phyloP scores from a whole-genome alignment of 2,329 filamentous ascomycete species.

The Aureobasidium sp. region DNA sequence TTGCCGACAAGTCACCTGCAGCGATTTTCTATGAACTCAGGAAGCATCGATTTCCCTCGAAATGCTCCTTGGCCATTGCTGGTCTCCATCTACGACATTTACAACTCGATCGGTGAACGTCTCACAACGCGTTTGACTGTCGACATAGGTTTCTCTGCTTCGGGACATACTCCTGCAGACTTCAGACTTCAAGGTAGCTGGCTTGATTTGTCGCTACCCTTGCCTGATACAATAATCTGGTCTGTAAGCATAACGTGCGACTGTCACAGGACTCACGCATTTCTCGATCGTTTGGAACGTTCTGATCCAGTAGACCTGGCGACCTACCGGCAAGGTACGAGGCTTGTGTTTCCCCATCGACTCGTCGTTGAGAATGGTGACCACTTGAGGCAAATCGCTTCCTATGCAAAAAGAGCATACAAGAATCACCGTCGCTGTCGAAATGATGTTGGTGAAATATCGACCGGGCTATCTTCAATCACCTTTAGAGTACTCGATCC shows the following conservation, averaged over 20 bases:
- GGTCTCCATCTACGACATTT: neutral
- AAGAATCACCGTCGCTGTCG: neutral
- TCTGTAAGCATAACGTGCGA: neutral
- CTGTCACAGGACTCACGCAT: neutral
- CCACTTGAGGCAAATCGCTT: neutral
- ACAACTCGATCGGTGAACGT: neutral
- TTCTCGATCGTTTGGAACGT: neutral
- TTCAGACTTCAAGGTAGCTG: slow-evolving; percentile 6
- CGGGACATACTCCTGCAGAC: neutral
- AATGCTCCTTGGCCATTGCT: slow-evolving; percentile 1
- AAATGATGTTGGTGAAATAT: neutral
- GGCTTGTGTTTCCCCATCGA: neutral
- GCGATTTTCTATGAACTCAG: neutral
- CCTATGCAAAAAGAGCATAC: neutral
- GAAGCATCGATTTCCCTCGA: neutral
- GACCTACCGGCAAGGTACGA: neutral
- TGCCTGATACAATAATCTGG: neutral
- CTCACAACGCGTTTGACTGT: neutral
- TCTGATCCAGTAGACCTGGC: neutral
- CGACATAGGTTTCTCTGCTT: slow-evolving; percentile 7
- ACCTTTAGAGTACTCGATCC: neutral
- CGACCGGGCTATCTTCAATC: neutral
- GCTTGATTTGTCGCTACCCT: neutral
- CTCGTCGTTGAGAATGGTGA: neutral
- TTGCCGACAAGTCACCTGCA: neutral